Evolutionary conservation across 2,329 filamentous ascomycete species (phyloP).

Genomic region (Akanthomyces muscarius): DNA sequence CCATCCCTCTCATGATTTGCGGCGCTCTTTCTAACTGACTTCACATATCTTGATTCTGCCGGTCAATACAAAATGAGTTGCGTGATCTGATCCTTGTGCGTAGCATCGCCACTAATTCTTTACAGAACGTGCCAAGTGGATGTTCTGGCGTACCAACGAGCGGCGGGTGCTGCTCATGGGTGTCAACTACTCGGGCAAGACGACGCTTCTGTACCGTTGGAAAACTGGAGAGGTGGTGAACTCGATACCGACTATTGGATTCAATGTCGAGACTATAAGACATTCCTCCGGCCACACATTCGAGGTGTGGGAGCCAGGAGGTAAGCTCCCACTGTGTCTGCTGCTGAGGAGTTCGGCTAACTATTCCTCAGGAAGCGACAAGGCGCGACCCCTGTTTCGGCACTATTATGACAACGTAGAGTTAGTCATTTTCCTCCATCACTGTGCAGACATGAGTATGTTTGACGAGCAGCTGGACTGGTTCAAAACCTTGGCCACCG

Average conservation of each 20-base stretch:
- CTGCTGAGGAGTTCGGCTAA: neutral
- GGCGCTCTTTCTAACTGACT: no score
- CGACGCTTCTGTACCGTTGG: constrained; percentile 71
- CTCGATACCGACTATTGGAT: constrained; percentile 72
- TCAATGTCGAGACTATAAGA: constrained; percentile 81
- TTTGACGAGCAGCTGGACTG: constrained; percentile 27
- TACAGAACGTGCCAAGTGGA: constrained; percentile 3
- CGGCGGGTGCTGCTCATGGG: constrained; percentile 9
- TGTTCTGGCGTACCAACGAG: constrained; percentile 4
- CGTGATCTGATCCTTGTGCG: neutral
- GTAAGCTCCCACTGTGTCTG: constrained; percentile 16
- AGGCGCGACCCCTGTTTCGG: constrained; percentile 25
- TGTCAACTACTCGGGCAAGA: constrained; percentile 55
- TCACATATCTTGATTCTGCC: no score
- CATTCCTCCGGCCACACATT: constrained; percentile 22
- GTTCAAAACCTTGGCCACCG: constrained; percentile 23
- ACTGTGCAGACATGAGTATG: constrained; percentile 25
- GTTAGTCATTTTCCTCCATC: constrained; percentile 28
- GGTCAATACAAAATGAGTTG: constrained; percentile 4
- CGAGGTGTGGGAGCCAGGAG: constrained; percentile 29
- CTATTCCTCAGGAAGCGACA: constrained; percentile 24
- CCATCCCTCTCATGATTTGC: no score
- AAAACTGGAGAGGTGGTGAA: constrained; percentile 91
- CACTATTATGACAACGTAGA: constrained; percentile 25
- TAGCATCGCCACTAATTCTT: neutral